Base-by-base conservation (phyloP, 768 basidiomycete species). In the Naganishia vaughanmartiniae region DNA sequence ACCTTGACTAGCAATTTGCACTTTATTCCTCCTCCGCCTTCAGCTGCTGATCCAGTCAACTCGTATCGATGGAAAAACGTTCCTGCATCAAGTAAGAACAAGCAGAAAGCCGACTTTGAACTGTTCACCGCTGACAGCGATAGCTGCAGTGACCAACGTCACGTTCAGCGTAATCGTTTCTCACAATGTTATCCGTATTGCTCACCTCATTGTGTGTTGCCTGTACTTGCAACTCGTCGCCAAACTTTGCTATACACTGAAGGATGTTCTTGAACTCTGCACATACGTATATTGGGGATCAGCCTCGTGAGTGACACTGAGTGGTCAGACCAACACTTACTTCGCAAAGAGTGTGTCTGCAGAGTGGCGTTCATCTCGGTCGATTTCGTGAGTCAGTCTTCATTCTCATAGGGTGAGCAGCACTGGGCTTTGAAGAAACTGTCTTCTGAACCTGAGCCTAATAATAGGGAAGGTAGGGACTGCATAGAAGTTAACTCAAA, bases 1-100 rank as follows among this genome's bases (percentile, higher is more conserved):
- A 80, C 80, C 72, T 79, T 81, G 66, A 79, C 80, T 17, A 78
- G 65, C n/a, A 81, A 63, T 42, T 72, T 69, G 51, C 77, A 81
- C 57, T 78, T 79, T n/a, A 81, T 72, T 74, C 51, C 75, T 54
- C 56, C 71, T 63, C 46, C 48, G 4, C 67, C 63, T 24, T 76
- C 66, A 5, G 69, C 70, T 42, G 72, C 73, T 12, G 36, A 66
- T 19, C 76, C 76, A 34, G 69, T 60, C 36, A 77, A 54, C 31
- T 72, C 70, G 58, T 75, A 81, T 17, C 76, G 65, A 39, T 70
- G 73, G 70, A 78, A 79, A 69, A 81, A 81, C 17, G 30, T 54
- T 2, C 39, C 67, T n/a, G 65, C 63, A 15, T 71, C 66, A 17
- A 81, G 73, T 46, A 76, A 75, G 74, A 79, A 76, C 31, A 79